These are phyloP conservation scores for Ogataea neopini DNA, from an alignment of 805 yeast species.

Conservation along the genomic window DNA sequence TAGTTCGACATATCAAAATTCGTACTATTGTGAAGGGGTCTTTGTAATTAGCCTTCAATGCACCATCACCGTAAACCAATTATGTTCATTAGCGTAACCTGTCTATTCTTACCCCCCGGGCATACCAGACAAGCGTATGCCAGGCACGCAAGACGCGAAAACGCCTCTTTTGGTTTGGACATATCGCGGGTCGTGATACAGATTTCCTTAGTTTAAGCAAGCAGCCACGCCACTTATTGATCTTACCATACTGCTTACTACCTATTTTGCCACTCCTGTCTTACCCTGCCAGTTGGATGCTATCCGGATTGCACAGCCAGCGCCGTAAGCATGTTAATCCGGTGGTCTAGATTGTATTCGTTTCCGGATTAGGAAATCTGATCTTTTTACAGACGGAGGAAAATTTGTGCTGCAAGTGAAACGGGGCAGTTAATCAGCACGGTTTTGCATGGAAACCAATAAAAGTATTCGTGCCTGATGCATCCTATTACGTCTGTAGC, in stretches of 20 bases:
- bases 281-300: background rate
- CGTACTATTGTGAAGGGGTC: too few species aligned
- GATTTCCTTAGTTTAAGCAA: too few species aligned
- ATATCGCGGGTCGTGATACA: too few species aligned
- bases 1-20: too few species aligned
- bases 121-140: background rate
- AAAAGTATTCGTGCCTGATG: background rate
- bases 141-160: background rate
- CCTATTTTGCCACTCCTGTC: background rate
- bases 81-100: background rate
- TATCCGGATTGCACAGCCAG: conserved; percentile 3
- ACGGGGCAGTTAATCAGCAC: background rate
- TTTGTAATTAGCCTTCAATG: too few species aligned
- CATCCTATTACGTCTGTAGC: background rate
- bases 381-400: background rate
- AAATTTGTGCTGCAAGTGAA: background rate
- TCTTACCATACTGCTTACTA: too few species aligned
- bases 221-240: background rate
- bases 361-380: background rate
- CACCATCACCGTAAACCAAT: background rate
- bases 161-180: too few species aligned
- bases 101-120: background rate
- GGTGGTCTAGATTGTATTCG: conserved; percentile 3
- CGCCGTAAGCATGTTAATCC: background rate
- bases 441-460: background rate